These are phyloP conservation scores for Borealophlyctis nickersoniae DNA, from an alignment of 192 early-diverging fungal genomes.

Conservation along the genomic window DNA sequence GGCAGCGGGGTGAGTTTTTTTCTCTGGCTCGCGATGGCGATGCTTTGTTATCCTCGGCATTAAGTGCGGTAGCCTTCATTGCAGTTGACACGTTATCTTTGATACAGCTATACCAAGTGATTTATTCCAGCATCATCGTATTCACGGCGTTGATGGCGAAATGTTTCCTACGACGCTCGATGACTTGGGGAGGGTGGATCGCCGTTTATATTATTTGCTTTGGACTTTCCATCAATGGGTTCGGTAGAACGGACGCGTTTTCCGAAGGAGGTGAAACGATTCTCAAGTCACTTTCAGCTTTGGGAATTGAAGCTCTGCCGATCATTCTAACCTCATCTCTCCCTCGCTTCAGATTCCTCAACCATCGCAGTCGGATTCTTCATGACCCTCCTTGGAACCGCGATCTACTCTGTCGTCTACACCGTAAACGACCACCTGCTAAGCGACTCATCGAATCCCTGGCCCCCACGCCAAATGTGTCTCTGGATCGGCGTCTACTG, in stretches of 20 bases:
- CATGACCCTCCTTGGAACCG: constrained; percentile 40
- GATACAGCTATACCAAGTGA: constrained; percentile 35
- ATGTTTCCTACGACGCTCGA: constrained; percentile 22
- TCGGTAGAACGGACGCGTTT: constrained; percentile 11
- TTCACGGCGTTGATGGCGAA: constrained; percentile 34
- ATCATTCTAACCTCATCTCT: no score
- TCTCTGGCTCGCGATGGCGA: no score
- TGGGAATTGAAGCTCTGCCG: no score
- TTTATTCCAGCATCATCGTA: constrained; percentile 42
- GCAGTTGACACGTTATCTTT: no score
- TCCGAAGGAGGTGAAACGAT: no score
- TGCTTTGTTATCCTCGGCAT: constrained; percentile 16
- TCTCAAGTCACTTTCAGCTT: no score
- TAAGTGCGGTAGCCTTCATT: constrained; percentile 16
- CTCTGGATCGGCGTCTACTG: constrained; percentile 44
- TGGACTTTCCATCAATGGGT: constrained; percentile 38
- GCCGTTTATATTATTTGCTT: constrained; percentile 35
- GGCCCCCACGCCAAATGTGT: constrained; percentile 36
- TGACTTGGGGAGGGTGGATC: constrained; percentile 27
- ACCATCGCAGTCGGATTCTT: constrained; percentile 31
- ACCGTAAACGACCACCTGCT: constrained; percentile 42
- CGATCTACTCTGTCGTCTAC: constrained; percentile 42
- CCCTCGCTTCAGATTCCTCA: no score
- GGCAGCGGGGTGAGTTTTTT: constrained; percentile 30
- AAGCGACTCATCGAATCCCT: background rate